These are phyloP conservation scores for Curvularia spicifera DNA, from an alignment of 2,329 filamentous ascomycete genomes.

Conservation along the genomic window DNA sequence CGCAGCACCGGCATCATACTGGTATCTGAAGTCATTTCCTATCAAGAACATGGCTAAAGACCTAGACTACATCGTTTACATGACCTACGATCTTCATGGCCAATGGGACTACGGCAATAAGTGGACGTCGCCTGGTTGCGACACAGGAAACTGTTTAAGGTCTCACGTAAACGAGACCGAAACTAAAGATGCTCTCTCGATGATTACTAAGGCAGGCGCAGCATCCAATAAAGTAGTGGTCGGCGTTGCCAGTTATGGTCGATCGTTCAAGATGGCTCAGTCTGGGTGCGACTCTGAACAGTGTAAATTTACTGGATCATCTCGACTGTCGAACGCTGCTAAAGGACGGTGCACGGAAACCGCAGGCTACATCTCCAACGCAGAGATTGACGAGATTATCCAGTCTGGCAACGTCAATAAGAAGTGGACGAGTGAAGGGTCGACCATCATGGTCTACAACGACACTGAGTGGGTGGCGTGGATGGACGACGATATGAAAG, in stretches of 20 bases:
- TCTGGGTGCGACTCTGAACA: not conserved
- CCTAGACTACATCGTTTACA: constrained; percentile 43
- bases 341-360: constrained; percentile 49
- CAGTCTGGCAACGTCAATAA: not conserved
- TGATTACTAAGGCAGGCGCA: constrained; percentile 49
- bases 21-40: constrained; percentile 1
- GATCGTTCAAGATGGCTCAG: constrained; percentile 45
- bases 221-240: constrained; percentile 40
- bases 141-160: constrained; percentile 37
- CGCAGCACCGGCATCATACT: too few species aligned
- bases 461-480: constrained; percentile 30
- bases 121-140: constrained; percentile 38
- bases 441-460: constrained; percentile 27
- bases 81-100: constrained; percentile 50
- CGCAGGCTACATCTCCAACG: constrained; percentile 49
- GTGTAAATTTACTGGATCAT: constrained; percentile 1
- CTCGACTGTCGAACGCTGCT: constrained; percentile 32
- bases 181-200: constrained; percentile 42
- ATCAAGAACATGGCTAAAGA: constrained; percentile 28
- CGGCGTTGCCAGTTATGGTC: constrained; percentile 46
- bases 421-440: constrained; percentile 1
- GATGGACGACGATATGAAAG: constrained; percentile 33
- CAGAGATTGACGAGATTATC: constrained; percentile 45
- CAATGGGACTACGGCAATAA: constrained; percentile 52
- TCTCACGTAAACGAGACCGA: constrained; percentile 51